Conservation (phyloP, 1,284 basidiomycete species). For the Macrocystidia cucumis region DNA sequence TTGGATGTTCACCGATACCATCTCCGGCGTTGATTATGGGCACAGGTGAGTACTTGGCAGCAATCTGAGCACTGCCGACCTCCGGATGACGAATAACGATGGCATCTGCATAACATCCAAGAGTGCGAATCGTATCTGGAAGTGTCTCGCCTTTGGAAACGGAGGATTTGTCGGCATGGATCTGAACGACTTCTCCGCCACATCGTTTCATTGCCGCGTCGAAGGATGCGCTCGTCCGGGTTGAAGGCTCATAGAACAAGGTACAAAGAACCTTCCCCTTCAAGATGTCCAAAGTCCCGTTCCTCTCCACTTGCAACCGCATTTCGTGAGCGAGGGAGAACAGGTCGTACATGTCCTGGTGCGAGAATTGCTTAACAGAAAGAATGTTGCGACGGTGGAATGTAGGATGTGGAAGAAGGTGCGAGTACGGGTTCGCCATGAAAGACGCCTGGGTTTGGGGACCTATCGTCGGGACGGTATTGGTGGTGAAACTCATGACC, state of each 20-base stretch:
- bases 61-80: conserved; percentile 85
- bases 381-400: conserved; percentile 80
- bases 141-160: conserved; percentile 94
- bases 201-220: conserved; percentile 99
- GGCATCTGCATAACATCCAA: conserved; percentile 95
- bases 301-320: conserved; percentile 91
- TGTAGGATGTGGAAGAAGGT: conserved; percentile 34
- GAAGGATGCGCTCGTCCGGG: conserved; percentile 94
- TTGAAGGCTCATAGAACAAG: conserved; percentile 98
- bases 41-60: conserved; percentile 92
- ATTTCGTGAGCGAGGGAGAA: conserved; percentile 97
- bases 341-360: conserved; percentile 88
- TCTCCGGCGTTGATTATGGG: conserved; percentile 97
- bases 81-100: conserved; percentile 94
- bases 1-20: conserved; percentile 96
- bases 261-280: conserved; percentile 90
- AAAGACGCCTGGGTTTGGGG: conserved; percentile 18
- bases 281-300: conserved; percentile 84
- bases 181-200: conserved; percentile 89
- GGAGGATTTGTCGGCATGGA: conserved; percentile 80
- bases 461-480: conserved; percentile 16
- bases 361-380: conserved; percentile 89
- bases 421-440: conserved; percentile 23
- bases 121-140: conserved; percentile 89
- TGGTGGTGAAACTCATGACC: conserved; percentile 20